Evolutionary conservation across 1,139 yeast genomes (phyloP).

Genomic region (Hansenula sp.): DNA sequence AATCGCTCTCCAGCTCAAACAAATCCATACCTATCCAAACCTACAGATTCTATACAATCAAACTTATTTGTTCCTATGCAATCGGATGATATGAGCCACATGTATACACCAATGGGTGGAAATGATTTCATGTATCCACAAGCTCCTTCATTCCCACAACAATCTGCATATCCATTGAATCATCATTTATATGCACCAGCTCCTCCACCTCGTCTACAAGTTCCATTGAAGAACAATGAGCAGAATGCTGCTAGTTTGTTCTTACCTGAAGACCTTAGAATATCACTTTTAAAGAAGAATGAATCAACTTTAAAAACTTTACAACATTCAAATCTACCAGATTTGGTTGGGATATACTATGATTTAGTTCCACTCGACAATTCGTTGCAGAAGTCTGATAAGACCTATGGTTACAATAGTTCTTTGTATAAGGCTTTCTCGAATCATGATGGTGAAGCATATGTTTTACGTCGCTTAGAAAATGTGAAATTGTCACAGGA

Average conservation of each 20-base stretch:
- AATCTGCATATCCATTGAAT: conserved; percentile 57
- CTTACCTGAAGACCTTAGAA: conserved; percentile 70
- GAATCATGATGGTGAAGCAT: conserved; percentile 73
- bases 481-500: conserved; percentile 59
- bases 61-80: background rate
- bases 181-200: conserved; percentile 89
- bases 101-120: conserved; percentile 16
- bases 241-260: conserved; percentile 67
- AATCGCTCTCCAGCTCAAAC: conserved; percentile 7
- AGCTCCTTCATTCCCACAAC: conserved; percentile 15
- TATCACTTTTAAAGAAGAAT: conserved; percentile 65
- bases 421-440: conserved; percentile 79
- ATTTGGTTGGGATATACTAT: conserved; percentile 77
- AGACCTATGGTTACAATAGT: conserved; percentile 58
- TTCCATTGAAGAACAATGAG: conserved; percentile 65
- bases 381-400: conserved; percentile 46
- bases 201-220: conserved; percentile 69
- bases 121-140: conserved; percentile 4
- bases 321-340: conserved; percentile 63
- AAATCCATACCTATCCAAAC: conserved; percentile 7
- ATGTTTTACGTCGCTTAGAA: conserved; percentile 73
- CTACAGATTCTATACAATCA: background rate
- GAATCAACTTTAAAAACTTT: conserved; percentile 77
- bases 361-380: conserved; percentile 80
- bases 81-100: background rate